Conservation (phyloP, 257 asterid species). For the Rehmannia glutinosa region DNA sequence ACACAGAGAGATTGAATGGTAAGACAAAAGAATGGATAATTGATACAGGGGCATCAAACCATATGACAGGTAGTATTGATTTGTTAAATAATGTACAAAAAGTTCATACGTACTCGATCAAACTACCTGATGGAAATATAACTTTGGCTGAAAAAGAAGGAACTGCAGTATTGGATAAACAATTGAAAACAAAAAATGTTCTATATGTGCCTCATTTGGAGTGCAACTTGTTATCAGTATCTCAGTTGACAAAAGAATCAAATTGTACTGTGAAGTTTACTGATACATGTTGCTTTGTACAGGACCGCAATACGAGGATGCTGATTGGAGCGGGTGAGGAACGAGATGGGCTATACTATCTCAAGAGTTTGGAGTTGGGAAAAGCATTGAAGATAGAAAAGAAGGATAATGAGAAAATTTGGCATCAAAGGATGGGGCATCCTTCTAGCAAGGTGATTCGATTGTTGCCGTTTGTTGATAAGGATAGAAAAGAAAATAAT, state of each 20-base stretch:
- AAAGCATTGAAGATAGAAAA: too few relatives aligned
- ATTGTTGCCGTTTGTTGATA: too few relatives aligned
- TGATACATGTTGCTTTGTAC: not conserved
- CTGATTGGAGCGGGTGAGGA: slow-evolving; percentile 19
- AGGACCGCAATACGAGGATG: slow-evolving; percentile 12
- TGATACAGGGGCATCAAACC: not conserved
- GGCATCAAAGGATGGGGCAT: too few relatives aligned
- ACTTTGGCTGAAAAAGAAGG: not conserved
- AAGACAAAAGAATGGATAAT: not conserved
- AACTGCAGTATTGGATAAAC: not conserved
- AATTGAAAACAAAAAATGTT: not conserved
- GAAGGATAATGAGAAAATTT: too few relatives aligned
- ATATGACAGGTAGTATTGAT: not conserved
- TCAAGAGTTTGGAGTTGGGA: too few relatives aligned
- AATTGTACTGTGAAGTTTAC: not conserved
- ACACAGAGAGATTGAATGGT: not conserved
- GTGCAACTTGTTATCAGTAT: not conserved
- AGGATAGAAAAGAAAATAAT: too few relatives aligned
- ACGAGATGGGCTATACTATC: not conserved
- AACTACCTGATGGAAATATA: not conserved
- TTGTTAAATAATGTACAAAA: not conserved
- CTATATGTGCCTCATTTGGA: not conserved
- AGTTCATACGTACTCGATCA: not conserved
- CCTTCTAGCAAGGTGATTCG: too few relatives aligned
- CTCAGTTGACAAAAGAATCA: too few relatives aligned